Evolutionary conservation across 179 eudicot species (phyloP).

Genomic region (Sideroxylon spinosum): DNA sequence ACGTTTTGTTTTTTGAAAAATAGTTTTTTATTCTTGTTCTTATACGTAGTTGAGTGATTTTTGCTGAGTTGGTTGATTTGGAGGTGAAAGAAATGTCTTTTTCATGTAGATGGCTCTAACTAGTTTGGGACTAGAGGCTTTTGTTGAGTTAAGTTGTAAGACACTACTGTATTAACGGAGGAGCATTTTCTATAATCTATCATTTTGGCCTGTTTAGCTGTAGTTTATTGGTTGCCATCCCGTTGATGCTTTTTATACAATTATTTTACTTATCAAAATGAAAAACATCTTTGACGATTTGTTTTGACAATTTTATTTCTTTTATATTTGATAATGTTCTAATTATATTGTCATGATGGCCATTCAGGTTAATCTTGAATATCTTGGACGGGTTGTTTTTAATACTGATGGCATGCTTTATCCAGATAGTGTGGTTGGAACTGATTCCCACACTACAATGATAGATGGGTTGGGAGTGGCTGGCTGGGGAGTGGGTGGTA

Average conservation of each 20-base stretch:
- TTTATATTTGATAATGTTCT: background rate
- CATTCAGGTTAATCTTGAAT: slow-evolving; percentile 54
- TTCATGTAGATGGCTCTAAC: too few species aligned
- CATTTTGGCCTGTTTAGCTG: too few species aligned
- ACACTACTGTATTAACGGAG: too few species aligned
- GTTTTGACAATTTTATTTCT: background rate
- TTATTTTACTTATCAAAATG: too few species aligned
- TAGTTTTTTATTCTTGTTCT: background rate
- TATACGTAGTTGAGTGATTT: too few species aligned
- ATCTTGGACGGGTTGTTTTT: slow-evolving; percentile 59
- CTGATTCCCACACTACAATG: slow-evolving; percentile 70
- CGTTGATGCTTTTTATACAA: too few species aligned
- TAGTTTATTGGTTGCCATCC: too few species aligned
- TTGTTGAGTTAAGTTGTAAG: too few species aligned
- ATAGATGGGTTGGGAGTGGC: slow-evolving; percentile 63
- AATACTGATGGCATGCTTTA: slow-evolving; percentile 52
- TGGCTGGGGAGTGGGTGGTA: slow-evolving; percentile 72
- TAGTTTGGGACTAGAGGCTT: too few species aligned
- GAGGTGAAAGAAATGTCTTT: too few species aligned
- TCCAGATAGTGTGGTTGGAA: slow-evolving; percentile 67
- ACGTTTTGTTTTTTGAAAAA: background rate
- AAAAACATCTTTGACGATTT: background rate
- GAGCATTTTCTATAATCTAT: too few species aligned
- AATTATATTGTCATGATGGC: background rate
- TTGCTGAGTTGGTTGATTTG: too few species aligned